Conservation (phyloP, 1,139 yeast genomes). For the Geotrichum histeridarum region DNA sequence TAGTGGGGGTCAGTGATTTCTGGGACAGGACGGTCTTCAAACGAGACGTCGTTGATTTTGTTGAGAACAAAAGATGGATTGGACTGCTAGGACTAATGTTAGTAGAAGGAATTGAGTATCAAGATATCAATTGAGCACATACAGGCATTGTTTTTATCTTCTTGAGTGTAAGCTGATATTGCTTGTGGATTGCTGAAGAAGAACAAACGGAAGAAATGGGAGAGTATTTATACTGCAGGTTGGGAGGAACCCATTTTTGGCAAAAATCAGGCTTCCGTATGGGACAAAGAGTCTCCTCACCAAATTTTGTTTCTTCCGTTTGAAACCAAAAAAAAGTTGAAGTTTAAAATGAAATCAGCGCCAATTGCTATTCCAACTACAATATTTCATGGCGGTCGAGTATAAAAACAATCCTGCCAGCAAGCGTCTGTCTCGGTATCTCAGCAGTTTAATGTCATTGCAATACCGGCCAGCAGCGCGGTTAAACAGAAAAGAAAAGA, state of each 20-base stretch:
- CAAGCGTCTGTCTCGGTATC: not conserved
- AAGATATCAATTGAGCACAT: not conserved
- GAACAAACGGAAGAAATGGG: not conserved
- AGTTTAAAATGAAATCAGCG: too few relatives aligned
- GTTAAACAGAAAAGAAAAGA: too few relatives aligned
- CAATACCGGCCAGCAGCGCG: too few relatives aligned
- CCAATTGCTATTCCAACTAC: not conserved
- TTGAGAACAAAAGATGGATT: slow-evolving; percentile 71
- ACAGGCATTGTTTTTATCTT: slow-evolving; percentile 1
- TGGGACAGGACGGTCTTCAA: slow-evolving; percentile 66
- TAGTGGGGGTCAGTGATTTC: slow-evolving; percentile 55
- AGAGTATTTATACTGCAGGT: slow-evolving; percentile 1
- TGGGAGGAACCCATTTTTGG: not conserved
- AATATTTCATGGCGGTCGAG: not conserved
- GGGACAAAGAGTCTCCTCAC: not conserved
- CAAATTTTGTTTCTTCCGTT: not conserved
- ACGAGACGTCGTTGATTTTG: slow-evolving; percentile 56
- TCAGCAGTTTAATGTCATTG: too few relatives aligned
- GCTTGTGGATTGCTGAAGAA: not conserved
- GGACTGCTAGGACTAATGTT: slow-evolving; percentile 1
- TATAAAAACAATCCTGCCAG: not conserved
- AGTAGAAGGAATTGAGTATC: not conserved
- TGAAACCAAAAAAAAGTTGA: not conserved
- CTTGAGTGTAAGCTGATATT: not conserved
- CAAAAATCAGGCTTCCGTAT: not conserved